Percentiles rank a stretch among this genome's conserved stretches.
These are phyloP conservation scores for Sextonia rubra DNA, from an alignment of 164 flowering plant species.

Conservation along the genomic window DNA sequence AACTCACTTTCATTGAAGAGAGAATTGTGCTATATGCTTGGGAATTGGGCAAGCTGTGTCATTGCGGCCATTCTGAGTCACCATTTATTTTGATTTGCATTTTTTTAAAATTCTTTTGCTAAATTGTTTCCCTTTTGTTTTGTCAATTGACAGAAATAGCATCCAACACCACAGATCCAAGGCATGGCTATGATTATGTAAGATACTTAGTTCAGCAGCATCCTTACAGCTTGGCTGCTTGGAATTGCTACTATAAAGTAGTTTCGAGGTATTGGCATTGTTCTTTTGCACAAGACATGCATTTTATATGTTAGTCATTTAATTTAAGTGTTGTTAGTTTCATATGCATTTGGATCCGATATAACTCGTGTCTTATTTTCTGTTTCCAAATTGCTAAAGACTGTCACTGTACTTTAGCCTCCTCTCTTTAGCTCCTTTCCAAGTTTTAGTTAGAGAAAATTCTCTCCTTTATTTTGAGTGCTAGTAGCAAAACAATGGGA, in stretches of 20 bases:
- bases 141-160: slow-evolving; percentile 46
- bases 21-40: background rate
- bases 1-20: background rate
- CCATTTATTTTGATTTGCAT: background rate
- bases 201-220: slow-evolving; percentile 53
- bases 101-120: background rate
- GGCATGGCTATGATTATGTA: slow-evolving; percentile 54
- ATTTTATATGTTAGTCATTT: background rate
- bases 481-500: too few species aligned
- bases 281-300: background rate
- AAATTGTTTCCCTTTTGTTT: too few species aligned
- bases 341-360: too few species aligned
- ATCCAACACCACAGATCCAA: slow-evolving; percentile 56
- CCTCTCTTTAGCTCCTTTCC: too few species aligned
- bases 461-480: too few species aligned
- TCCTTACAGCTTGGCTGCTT: slow-evolving; percentile 75
- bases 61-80: background rate
- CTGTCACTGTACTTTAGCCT: too few species aligned
- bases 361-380: too few species aligned
- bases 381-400: too few species aligned
- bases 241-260: slow-evolving; percentile 86
- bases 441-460: too few species aligned
- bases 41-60: background rate
- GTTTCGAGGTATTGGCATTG: slow-evolving; percentile 44
- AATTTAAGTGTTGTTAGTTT: too few species aligned